A percentile compares a stretch with the other conserved stretches of the same genome.
phyloP scores from a whole-genome alignment of 2,329 filamentous ascomycete genomes.

The Trichoderma sp. region DNA sequence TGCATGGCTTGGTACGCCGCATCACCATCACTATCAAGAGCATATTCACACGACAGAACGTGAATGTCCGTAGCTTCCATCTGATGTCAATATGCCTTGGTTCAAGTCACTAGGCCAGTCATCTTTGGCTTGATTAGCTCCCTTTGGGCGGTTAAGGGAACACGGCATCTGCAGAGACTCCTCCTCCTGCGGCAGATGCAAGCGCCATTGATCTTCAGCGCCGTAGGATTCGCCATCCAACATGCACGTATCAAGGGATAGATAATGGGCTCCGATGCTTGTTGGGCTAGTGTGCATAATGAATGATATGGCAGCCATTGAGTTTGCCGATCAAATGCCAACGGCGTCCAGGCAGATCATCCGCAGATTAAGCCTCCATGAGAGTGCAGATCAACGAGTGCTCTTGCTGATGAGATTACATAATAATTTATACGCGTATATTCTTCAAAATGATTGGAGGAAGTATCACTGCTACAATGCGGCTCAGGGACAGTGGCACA shows the following conservation, averaged over 20 bases:
- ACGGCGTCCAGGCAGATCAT: neutral
- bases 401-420: neutral
- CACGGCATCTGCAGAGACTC: neutral
- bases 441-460: neutral
- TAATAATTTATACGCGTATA: neutral
- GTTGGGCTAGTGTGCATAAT: neutral
- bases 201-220: neutral
- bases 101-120: neutral
- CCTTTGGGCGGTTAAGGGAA: neutral
- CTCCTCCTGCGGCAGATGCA: neutral
- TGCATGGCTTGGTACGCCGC: neutral
- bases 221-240: slow-evolving; percentile 10
- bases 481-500: neutral
- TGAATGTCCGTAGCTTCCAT: neutral
- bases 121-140: neutral
- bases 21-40: neutral
- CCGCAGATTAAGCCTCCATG: neutral
- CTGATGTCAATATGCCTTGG: neutral
- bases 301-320: neutral
- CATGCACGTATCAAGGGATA: neutral
- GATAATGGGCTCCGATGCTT: neutral
- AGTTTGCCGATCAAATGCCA: slow-evolving; percentile 7
- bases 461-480: neutral
- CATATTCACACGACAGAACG: neutral
- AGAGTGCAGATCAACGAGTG: neutral